Evolutionary conservation across 2,329 filamentous ascomycete species (phyloP), one percentile per base, ranked within the genome.

Genomic region (Neurospora crassa): DNA sequence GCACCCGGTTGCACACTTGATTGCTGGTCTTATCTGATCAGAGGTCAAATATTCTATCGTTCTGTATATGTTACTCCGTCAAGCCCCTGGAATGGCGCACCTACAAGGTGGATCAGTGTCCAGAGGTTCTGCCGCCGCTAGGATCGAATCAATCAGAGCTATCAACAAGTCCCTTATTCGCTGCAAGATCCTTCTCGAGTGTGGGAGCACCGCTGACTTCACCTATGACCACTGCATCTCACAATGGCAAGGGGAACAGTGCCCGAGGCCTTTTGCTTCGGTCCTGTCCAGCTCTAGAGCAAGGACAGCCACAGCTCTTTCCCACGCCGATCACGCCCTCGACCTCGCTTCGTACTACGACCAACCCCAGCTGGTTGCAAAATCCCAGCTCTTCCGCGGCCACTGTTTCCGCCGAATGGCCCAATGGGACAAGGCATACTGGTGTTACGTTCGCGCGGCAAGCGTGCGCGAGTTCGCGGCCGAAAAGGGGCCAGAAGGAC

Each of bases 401-500:
- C 76, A 78, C 69, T 75, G 74, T 59, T 74, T 76, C 40, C 71
- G 74, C n/a, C 71, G 69, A 18, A 69, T 76, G 70, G 74, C 73
- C 18, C 70, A 69, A 34, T 78, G 77, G 76, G 67, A 67, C 42
- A 71, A 72, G 3, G 76, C 77, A 2, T 71, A 74, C 29, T 70
- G 70, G 45, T 72, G 72, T 24, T 78, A 77, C 63, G 71, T 76
- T 43, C 70, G 72, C 29, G 75, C 75, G 2, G 74, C 72, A 4
- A 73, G 75, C 45, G 69, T 72, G 29, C 70, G 63, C 68, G 71
- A 70, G 0, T 45, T 71, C 18, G 74, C 70, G 2, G 67, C 20
- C 7, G 70, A 71, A n/a, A 43, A 11, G 42, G 41, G 41, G 2
- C 41, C 63, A 12, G 37, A 70, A 40, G 70, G 67, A 6, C 34